These are phyloP conservation scores for Bacidia rubella DNA, from an alignment of 495 filamentous ascomycete genomes.

Conservation along the genomic window DNA sequence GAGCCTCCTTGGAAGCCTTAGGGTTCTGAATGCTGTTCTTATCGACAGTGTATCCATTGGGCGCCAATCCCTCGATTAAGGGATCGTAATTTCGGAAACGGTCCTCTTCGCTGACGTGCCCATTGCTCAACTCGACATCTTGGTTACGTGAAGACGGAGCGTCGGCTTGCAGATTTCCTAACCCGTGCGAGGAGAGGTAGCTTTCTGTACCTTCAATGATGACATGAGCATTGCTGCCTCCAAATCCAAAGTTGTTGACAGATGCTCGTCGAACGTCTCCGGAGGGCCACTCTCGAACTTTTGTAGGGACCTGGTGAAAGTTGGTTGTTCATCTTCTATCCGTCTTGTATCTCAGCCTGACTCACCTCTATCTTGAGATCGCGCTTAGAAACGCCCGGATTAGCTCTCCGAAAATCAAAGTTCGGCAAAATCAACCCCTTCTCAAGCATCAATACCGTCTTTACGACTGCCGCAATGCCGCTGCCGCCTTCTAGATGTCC, in stretches of 20 bases:
- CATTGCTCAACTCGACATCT: no score
- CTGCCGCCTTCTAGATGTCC: constrained; percentile 26
- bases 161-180: no score
- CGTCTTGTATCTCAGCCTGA: background rate
- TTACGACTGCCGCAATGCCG: constrained; percentile 27
- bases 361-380: constrained; percentile 16
- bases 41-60: no score
- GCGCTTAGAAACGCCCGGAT: constrained; percentile 18
- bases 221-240: constrained; percentile 42
- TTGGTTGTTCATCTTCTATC: background rate
- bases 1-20: no score
- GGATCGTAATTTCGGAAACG: no score
- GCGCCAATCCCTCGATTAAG: no score
- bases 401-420: constrained; percentile 20
- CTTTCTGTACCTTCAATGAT: constrained; percentile 28
- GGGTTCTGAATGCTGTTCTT: no score
- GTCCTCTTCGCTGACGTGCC: no score
- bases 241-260: constrained; percentile 49
- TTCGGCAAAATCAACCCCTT: constrained; percentile 23
- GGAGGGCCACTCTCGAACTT: constrained; percentile 4
- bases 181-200: background rate
- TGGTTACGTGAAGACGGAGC: no score
- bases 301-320: background rate
- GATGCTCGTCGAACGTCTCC: constrained; percentile 34
- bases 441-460: constrained; percentile 23